Percentiles rank a stretch among this genome's conserved stretches.
Conservation (phyloP, 176 grass and related monocot genomes). For the Pontederia paniculata region DNA sequence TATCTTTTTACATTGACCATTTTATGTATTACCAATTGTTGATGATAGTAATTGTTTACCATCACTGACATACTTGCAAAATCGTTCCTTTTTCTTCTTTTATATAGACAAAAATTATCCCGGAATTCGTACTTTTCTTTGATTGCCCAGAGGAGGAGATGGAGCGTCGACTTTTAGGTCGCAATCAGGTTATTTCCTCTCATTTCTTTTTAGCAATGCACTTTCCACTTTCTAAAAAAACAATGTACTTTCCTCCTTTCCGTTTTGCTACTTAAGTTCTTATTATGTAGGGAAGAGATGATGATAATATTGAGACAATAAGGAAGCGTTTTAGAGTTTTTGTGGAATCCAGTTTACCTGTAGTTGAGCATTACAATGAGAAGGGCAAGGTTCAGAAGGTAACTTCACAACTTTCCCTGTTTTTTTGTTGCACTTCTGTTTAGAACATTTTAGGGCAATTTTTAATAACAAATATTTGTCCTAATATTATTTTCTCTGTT, state of each 20-base stretch:
- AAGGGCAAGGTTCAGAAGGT: conserved; percentile 79
- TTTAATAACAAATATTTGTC: neutral
- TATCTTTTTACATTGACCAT: neutral
- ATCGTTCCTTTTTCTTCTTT: conserved; percentile 20
- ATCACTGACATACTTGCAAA: neutral
- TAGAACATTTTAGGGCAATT: neutral
- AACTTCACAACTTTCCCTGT: conserved; percentile 3
- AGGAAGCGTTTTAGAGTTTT: conserved; percentile 86
- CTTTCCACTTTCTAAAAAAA: too few species aligned
- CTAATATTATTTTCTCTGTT: neutral
- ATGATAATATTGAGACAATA: conserved; percentile 98
- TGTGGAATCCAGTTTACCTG: conserved; percentile 87
- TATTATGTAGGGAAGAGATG: conserved; percentile 75
- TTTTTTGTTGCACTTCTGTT: neutral
- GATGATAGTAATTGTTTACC: neutral
- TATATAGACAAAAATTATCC: conserved; percentile 69
- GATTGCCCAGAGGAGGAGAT: conserved; percentile 89
- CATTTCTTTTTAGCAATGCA: neutral
- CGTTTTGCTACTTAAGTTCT: neutral
- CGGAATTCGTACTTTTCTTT: conserved; percentile 73
- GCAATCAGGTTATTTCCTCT: conserved; percentile 58
- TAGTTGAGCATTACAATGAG: conserved; percentile 55
- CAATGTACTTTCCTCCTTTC: too few species aligned
- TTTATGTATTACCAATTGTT: neutral
- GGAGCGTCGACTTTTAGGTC: conserved; percentile 71